Conservation (phyloP, 1,139 yeast genomes). For the Sugiyamaella novakii region DNA sequence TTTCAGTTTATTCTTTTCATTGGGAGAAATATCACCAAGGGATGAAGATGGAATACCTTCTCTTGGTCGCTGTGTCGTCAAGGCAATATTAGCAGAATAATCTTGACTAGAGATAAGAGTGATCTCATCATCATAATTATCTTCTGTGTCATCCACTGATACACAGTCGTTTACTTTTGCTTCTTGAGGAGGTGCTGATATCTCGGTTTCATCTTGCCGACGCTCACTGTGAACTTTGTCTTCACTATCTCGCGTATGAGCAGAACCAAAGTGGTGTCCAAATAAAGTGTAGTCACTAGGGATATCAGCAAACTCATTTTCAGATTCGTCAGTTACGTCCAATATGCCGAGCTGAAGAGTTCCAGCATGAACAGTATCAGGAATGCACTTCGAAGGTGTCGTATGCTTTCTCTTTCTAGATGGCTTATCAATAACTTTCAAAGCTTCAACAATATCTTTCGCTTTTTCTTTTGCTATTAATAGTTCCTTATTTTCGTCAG, state of each 20-base stretch:
- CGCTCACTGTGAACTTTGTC: too few species aligned
- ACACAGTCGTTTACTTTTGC: too few species aligned
- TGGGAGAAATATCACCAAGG: too few species aligned
- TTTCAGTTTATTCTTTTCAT: too few species aligned
- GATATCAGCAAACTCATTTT: background rate
- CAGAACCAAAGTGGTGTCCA: too few species aligned
- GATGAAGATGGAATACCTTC: too few species aligned
- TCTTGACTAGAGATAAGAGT: slow-evolving; percentile 5
- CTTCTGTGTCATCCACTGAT: too few species aligned
- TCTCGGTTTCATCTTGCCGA: too few species aligned
- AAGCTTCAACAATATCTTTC: slow-evolving; percentile 69
- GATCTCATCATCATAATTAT: slow-evolving; percentile 5
- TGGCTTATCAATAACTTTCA: slow-evolving; percentile 28
- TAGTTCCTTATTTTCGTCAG: slow-evolving; percentile 65
- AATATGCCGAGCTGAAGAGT: slow-evolving; percentile 57
- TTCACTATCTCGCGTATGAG: too few species aligned
- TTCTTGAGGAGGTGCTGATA: too few species aligned
- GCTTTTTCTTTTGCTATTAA: slow-evolving; percentile 50
- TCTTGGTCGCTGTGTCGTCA: too few species aligned
- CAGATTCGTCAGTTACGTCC: slow-evolving; percentile 2
- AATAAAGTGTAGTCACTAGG: too few species aligned
- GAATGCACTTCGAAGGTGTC: slow-evolving; percentile 59
- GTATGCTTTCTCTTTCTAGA: slow-evolving; percentile 32
- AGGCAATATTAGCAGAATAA: background rate
- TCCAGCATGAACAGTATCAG: slow-evolving; percentile 74